Evolutionary conservation across 2,329 filamentous ascomycete species (phyloP), one percentile per base, ranked within the genome.

Genomic region (Alternaria angustiovoidea): DNA sequence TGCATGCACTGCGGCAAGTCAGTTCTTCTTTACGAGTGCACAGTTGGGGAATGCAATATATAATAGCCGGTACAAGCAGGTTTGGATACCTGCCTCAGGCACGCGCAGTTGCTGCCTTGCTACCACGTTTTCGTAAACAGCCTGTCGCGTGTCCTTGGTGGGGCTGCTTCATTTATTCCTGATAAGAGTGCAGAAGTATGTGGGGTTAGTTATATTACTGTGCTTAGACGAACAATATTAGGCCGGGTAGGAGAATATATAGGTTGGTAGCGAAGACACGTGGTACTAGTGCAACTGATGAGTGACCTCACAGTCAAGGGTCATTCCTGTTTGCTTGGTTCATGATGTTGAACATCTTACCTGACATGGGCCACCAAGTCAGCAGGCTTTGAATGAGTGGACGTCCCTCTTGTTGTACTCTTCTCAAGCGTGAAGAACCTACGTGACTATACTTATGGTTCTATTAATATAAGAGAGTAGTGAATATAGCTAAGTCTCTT

Each of bases 211-310:
- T 57, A 39, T 34, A 49, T 56, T 41, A 16, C 46, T 56, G 38
- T 38, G 24, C 22, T 48, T 32, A 34, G 14, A 18, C 30, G 46
- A 48, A 34, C 5, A 6, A 7, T n/a, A 22, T 22, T 41, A 11
- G 42, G 20, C 30, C 8, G 43, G 14, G 32, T 14, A 18, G 20
- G 20, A 22, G 38, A 18, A 9, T 22, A 14, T 22, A 9, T 39
- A 41, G 43, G 38, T 22, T 43, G 52, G 51, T 49, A 46, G 47
- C 55, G 43, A 44, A 28, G 49, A 46, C 49, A 49, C 52, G n/a
- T 51, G 16, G 22, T n/a, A 14, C n/a, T 28, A n/a, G 11, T 26
- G 20, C 16, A 20, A 34, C 4, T 34, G 26, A n/a, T 11, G 18
- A 48, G 28, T 48, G 44, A 22, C 14, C 14, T 22, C 2, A 22